Evolutionary conservation across 1,139 yeast genomes (phyloP).

Genomic region (Yamadazyma pseudoaaseri): DNA sequence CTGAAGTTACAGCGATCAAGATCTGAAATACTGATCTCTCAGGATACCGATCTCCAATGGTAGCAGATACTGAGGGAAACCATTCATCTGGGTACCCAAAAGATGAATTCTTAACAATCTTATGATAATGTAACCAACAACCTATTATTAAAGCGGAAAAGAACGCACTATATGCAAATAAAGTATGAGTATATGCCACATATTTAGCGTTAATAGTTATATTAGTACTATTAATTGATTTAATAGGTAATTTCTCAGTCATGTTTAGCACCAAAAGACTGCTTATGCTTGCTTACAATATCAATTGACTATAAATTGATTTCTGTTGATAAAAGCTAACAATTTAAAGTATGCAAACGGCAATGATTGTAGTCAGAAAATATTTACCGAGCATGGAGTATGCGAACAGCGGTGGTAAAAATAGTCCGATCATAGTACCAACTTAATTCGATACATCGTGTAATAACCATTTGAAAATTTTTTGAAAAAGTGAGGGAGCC

Average conservation of each 20-base stretch:
- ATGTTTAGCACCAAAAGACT: too few relatives aligned
- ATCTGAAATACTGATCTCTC: constrained; percentile 91
- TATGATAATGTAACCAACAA: constrained; percentile 70
- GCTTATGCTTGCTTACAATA: not conserved
- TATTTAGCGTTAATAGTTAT: constrained; percentile 54
- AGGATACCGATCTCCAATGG: constrained; percentile 96
- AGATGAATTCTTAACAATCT: constrained; percentile 82
- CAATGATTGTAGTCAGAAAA: too few relatives aligned
- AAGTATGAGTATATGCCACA: constrained; percentile 69
- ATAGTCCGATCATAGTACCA: too few relatives aligned
- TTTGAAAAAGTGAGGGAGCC: constrained; percentile 9
- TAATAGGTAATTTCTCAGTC: not conserved
- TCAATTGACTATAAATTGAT: not conserved
- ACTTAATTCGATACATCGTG: too few relatives aligned
- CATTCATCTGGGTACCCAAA: constrained; percentile 96
- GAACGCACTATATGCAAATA: constrained; percentile 72
- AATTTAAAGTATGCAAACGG: too few relatives aligned
- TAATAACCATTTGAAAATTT: not conserved
- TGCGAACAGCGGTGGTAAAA: too few relatives aligned
- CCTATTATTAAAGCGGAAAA: constrained; percentile 74
- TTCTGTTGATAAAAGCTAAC: too few relatives aligned
- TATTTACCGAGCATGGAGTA: too few relatives aligned
- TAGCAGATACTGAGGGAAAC: constrained; percentile 97
- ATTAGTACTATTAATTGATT: not conserved
- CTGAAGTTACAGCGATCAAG: constrained; percentile 73